Percentiles rank a stretch among this genome's conserved stretches.
phyloP scores from a whole-genome alignment of 257 asterid species.

The Solanum bulbocastanum region DNA sequence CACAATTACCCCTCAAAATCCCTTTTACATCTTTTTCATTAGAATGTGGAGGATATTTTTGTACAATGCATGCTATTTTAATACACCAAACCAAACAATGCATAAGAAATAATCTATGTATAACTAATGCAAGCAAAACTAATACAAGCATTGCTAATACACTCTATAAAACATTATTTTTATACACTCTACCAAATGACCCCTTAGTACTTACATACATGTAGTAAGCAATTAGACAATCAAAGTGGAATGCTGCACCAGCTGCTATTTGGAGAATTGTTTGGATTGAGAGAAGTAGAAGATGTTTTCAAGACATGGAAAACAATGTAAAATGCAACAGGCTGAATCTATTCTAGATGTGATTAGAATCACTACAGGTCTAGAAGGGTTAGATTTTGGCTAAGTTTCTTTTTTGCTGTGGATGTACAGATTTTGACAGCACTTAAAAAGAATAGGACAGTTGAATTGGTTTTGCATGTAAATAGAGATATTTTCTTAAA shows the following conservation, averaged over 20 bases:
- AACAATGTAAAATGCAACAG: background rate
- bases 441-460: background rate
- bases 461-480: background rate
- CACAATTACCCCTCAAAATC: too few relatives aligned
- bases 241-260: background rate
- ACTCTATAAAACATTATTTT: too few relatives aligned
- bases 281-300: background rate
- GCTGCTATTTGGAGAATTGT: background rate
- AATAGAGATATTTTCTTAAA: background rate
- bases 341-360: background rate
- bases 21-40: too few relatives aligned
- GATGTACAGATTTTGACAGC: background rate
- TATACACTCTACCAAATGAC: too few relatives aligned
- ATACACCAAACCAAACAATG: too few relatives aligned
- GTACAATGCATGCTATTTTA: too few relatives aligned
- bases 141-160: too few relatives aligned
- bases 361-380: background rate
- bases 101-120: too few relatives aligned
- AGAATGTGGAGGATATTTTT: too few relatives aligned
- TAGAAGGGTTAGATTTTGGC: background rate
- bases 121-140: too few relatives aligned
- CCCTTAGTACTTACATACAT: background rate
- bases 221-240: background rate
- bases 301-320: background rate
- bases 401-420: background rate